A percentile compares a stretch with the other conserved stretches of the same genome.
phyloP scores from a whole-genome alignment of 1,284 basidiomycete genomes.

The Phlebopus sp. region DNA sequence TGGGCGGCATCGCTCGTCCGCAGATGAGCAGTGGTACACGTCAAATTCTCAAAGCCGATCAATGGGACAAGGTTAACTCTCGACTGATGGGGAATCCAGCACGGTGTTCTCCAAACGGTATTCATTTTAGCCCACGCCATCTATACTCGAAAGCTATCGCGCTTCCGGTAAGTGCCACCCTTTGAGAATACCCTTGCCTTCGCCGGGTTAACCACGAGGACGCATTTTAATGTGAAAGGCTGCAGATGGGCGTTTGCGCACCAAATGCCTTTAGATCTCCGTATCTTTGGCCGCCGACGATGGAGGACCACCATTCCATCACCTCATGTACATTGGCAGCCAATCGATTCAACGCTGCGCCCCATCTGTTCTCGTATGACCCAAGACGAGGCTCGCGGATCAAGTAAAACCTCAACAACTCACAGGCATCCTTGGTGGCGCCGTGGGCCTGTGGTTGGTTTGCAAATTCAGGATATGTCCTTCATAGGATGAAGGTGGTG shows the following conservation, averaged over 20 bases:
- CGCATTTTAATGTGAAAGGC: not conserved
- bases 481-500: slow-evolving; percentile 13
- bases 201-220: slow-evolving; percentile 17
- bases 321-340: slow-evolving; percentile 6
- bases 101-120: slow-evolving; percentile 16
- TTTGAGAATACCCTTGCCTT: slow-evolving; percentile 10
- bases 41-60: slow-evolving; percentile 19
- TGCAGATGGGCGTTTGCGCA: slow-evolving; percentile 8
- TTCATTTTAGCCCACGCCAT: slow-evolving; percentile 7
- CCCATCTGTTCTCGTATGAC: slow-evolving; percentile 5
- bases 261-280: slow-evolving; percentile 28
- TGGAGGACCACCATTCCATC: not conserved
- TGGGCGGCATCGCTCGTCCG: slow-evolving; percentile 7
- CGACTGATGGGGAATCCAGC: slow-evolving; percentile 18
- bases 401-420: slow-evolving; percentile 9
- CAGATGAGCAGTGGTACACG: slow-evolving; percentile 8
- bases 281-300: slow-evolving; percentile 17
- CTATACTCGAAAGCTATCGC: slow-evolving; percentile 5
- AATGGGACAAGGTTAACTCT: slow-evolving; percentile 34
- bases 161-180: slow-evolving; percentile 17
- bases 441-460: slow-evolving; percentile 6
- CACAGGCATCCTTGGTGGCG: slow-evolving; percentile 26
- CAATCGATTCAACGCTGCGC: slow-evolving; percentile 15
- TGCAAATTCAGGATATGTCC: slow-evolving; percentile 3
- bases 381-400: slow-evolving; percentile 23